Evolutionary conservation across 2,329 filamentous ascomycete species (phyloP), one percentile per base, ranked within the genome.

Genomic region (Ophiostoma piceae): DNA sequence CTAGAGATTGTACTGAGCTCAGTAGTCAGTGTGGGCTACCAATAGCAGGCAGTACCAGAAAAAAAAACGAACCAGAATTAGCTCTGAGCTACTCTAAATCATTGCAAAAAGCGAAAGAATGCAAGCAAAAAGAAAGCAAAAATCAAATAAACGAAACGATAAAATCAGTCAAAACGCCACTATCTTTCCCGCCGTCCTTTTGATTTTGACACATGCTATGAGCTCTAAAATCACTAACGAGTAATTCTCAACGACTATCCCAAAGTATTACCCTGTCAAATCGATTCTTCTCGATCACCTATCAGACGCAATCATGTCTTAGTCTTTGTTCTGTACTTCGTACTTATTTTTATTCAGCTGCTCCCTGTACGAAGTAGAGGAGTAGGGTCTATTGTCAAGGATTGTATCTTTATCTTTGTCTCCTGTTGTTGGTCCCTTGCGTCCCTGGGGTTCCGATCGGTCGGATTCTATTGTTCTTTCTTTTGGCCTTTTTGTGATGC

Each of bases 301-400:
- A 57, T 14, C 22, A 57, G 26, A 57, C 51, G 22, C 22, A 57
- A 57, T 57, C 51, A 57, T 57, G 51, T 57, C 51, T 57, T n/a
- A 26, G 51, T 26, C 51, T 47, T 47, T 54, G 51, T 54, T 54
- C n/a, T 54, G n/a, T 1, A 14, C 5, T 35, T 8, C 8, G 35
- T 35, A 35, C 8, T 35, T 8, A 35, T 8, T 35, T 41, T 41
- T 37, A 37, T 9, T 37, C 9, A 41, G 8, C 39, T 41, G 39
- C 39, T 41, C 39, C 11, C 7, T 41, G 39, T 41, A 41, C 39
- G 8, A 8, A 35, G 35, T 9, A n/a, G 9, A 47, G 41, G 2
- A 47, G 41, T 19, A 47, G 41, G 41, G 51, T 54, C 51, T 26
- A 26, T 54, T 54, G 51, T 54, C n/a, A 11, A 57, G 14, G 43